These are phyloP conservation scores for Aspergillus olivimuriae DNA, from an alignment of 495 filamentous ascomycete genomes.

Conservation along the genomic window DNA sequence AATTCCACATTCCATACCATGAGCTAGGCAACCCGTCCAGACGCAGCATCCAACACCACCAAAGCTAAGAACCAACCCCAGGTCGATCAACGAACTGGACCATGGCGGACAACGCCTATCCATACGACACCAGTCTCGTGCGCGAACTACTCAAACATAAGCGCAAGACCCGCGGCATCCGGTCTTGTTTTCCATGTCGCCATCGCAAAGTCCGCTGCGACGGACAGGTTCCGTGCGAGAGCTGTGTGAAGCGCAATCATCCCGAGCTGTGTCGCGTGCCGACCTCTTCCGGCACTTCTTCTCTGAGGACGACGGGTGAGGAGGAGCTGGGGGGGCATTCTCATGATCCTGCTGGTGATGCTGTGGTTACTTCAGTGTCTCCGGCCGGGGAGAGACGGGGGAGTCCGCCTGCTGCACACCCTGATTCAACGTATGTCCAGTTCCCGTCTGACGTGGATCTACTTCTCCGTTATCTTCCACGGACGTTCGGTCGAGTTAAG, in stretches of 20 bases:
- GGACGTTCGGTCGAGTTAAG: too few species aligned
- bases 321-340: not conserved
- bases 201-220: constrained; percentile 48
- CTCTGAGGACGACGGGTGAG: not conserved
- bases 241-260: constrained; percentile 57
- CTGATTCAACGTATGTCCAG: too few species aligned
- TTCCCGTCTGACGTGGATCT: too few species aligned
- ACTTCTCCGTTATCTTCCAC: too few species aligned
- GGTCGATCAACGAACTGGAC: too few species aligned
- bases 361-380: too few species aligned
- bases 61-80: too few species aligned
- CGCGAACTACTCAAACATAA: constrained; percentile 17
- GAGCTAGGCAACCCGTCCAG: too few species aligned
- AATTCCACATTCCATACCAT: too few species aligned
- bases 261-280: constrained; percentile 46
- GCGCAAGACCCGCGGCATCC: constrained; percentile 19
- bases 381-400: not conserved
- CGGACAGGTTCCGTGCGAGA: constrained; percentile 57
- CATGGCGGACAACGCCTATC: constrained; percentile 1
- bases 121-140: constrained; percentile 12
- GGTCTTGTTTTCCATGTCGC: constrained; percentile 28
- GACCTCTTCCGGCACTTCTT: constrained; percentile 5
- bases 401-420: too few species aligned
- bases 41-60: too few species aligned
- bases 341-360: not conserved